Percentiles rank a stretch among this genome's conserved stretches.
Evolutionary conservation across 345 rosid species (phyloP).

Genomic region (Psidium guajava): DNA sequence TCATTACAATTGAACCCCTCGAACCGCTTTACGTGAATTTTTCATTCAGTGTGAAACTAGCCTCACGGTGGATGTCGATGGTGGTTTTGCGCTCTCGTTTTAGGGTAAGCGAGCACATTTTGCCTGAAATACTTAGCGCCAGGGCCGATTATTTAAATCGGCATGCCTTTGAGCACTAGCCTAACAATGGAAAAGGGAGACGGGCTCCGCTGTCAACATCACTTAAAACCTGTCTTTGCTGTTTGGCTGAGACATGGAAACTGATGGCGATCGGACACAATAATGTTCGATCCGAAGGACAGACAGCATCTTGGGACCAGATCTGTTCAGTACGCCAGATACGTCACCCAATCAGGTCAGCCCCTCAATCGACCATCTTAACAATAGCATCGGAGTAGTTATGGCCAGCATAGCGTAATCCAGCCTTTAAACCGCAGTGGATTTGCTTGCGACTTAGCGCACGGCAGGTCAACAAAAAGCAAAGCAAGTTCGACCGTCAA

Average conservation of each 20-base stretch:
- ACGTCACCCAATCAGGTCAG: not conserved
- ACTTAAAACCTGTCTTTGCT: not conserved
- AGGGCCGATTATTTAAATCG: not conserved
- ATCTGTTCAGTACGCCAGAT: not conserved
- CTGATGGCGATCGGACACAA: not conserved
- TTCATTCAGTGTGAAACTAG: not conserved
- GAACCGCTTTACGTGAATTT: not conserved
- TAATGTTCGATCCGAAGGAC: not conserved
- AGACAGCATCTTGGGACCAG: not conserved
- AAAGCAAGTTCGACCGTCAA: not conserved
- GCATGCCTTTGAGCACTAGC: not conserved
- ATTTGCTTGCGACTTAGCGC: not conserved
- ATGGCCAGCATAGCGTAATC: not conserved
- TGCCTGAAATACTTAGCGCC: not conserved
- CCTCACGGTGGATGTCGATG: not conserved
- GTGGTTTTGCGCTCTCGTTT: not conserved
- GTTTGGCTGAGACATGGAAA: not conserved
- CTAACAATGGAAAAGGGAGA: not conserved
- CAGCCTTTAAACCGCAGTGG: not conserved
- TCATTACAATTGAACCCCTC: not conserved
- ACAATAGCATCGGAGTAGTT: not conserved
- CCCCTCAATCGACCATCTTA: not conserved
- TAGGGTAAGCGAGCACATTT: not conserved
- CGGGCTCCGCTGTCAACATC: not conserved
- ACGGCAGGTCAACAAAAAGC: not conserved